phyloP scores from a whole-genome alignment of 306 rosid genomes.

The Malus asiatica region DNA sequence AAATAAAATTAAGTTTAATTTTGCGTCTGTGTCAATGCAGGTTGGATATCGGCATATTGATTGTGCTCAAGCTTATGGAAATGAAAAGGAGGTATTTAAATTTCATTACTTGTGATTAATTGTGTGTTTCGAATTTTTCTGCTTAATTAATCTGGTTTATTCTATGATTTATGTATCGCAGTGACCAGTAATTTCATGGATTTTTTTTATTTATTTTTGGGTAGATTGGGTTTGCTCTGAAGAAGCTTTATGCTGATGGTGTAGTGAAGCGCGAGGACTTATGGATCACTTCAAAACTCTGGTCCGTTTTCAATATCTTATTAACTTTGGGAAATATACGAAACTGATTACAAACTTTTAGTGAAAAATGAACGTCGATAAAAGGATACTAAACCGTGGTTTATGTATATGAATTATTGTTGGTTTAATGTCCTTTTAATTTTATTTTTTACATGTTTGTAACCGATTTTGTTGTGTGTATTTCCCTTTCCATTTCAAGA shows the following conservation, averaged over 20 bases:
- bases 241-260: conserved; percentile 52
- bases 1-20: neutral
- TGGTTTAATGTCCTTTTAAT: neutral
- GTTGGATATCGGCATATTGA: conserved; percentile 61
- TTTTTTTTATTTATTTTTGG: too few relatives aligned
- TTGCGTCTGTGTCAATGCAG: conserved; percentile 18
- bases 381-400: too few relatives aligned
- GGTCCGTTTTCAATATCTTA: conserved; percentile 23
- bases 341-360: neutral
- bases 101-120: neutral
- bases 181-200: neutral
- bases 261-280: conserved; percentile 60
- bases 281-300: conserved; percentile 81
- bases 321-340: neutral
- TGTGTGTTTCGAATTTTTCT: neutral
- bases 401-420: too few relatives aligned
- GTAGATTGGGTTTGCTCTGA: conserved; percentile 58
- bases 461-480: neutral
- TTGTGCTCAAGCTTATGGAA: conserved; percentile 47
- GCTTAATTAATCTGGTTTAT: neutral
- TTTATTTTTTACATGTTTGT: neutral
- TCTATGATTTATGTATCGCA: neutral
- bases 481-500: neutral
- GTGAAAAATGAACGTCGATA: too few relatives aligned
- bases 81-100: conserved; percentile 48